Percentiles rank a stretch among this genome's conserved stretches.
These are phyloP conservation scores for Isatis tinctoria DNA, from an alignment of 345 rosid species.

Conservation along the genomic window DNA sequence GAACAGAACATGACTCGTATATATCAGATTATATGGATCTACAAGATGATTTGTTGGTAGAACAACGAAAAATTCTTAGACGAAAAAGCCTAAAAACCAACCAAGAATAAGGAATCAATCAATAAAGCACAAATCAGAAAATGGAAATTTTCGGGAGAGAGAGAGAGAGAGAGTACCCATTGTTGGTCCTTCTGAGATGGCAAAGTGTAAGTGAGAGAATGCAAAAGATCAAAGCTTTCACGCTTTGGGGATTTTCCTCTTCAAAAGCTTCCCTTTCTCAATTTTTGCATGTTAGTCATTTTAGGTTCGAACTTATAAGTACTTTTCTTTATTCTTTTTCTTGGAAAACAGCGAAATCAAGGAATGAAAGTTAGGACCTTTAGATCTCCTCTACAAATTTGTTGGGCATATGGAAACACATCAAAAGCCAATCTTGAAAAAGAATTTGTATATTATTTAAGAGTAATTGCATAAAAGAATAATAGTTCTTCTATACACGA, in stretches of 20 bases:
- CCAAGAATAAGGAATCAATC: not conserved
- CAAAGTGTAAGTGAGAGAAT: not conserved
- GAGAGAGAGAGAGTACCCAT: slow-evolving; percentile 27
- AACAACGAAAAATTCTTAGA: not conserved
- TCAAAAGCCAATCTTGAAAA: slow-evolving; percentile 16
- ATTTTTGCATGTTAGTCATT: slow-evolving; percentile 12
- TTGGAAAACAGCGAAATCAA: not conserved
- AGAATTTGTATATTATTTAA: not conserved
- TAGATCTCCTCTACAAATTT: not conserved
- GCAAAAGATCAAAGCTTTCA: slow-evolving; percentile 14
- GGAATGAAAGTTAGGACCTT: not conserved
- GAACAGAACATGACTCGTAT: not conserved
- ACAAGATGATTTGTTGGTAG: not conserved
- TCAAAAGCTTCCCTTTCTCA: slow-evolving; percentile 14
- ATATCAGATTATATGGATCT: slow-evolving; percentile 9
- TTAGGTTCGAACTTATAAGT: not conserved
- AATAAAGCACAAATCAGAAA: not conserved
- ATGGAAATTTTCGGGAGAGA: not conserved
- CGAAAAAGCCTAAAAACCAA: not conserved
- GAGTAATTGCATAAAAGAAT: not conserved
- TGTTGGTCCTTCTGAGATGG: slow-evolving; percentile 1
- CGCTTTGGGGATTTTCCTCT: slow-evolving; percentile 6
- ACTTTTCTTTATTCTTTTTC: not conserved
- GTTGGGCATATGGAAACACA: slow-evolving; percentile 7
- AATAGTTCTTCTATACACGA: not conserved